phyloP scores from a whole-genome alignment of 345 rosid genomes.

The Syzygium aqueum region DNA sequence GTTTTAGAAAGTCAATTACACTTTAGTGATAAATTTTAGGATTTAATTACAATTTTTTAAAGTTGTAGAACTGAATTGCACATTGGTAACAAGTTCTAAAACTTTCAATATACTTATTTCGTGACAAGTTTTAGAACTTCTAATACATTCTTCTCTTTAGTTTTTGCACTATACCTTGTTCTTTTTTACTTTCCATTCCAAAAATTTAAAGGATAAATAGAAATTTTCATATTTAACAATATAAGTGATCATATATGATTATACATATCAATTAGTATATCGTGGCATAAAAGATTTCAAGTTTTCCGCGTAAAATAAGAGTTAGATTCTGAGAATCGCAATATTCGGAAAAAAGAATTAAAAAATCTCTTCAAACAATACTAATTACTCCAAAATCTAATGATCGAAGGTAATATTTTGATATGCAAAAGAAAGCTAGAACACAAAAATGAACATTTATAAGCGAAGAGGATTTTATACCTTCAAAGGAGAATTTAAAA shows the following conservation, averaged over 20 bases:
- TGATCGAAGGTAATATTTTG: neutral
- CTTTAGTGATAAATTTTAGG: too few relatives aligned
- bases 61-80: too few relatives aligned
- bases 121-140: too few relatives aligned
- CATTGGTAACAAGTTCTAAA: too few relatives aligned
- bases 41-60: too few relatives aligned
- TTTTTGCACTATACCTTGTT: neutral
- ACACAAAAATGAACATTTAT: too few relatives aligned
- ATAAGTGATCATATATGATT: neutral
- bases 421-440: neutral
- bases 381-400: neutral
- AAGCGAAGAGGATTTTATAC: neutral
- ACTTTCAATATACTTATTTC: too few relatives aligned
- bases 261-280: neutral
- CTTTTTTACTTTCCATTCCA: neutral
- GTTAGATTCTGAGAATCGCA: neutral
- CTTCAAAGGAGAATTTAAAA: neutral
- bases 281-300: too few relatives aligned
- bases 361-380: neutral
- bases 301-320: neutral
- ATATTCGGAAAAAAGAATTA: neutral
- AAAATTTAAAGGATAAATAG: neutral
- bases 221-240: neutral
- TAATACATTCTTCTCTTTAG: neutral
- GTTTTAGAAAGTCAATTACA: too few relatives aligned